Conservation (phyloP, 495 filamentous ascomycete species). For the Trypethelium eluteriae region DNA sequence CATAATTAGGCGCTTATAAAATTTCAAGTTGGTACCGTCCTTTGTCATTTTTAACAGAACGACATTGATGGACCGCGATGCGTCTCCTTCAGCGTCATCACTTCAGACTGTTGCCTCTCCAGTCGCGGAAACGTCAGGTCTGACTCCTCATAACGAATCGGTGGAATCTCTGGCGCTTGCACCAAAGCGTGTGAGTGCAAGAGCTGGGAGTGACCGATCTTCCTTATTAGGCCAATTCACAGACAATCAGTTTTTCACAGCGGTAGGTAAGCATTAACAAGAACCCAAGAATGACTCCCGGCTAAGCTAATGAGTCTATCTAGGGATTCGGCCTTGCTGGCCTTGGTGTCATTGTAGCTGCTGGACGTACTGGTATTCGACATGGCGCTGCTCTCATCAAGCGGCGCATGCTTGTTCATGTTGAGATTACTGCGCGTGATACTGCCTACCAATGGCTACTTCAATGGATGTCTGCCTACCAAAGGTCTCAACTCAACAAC, state of each 20-base stretch:
- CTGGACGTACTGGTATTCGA: constrained; percentile 65
- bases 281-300: neutral
- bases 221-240: constrained; percentile 1
- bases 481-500: constrained; percentile 45
- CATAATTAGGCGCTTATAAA: neutral
- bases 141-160: neutral
- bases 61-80: constrained; percentile 8
- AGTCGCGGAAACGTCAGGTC: too few species aligned
- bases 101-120: neutral
- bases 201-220: neutral
- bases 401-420: constrained; percentile 80
- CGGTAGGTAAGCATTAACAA: neutral
- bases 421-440: constrained; percentile 90
- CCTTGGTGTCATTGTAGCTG: constrained; percentile 66
- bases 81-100: neutral
- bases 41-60: neutral
- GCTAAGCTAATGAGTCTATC: neutral
- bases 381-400: constrained; percentile 63
- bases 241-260: constrained; percentile 4
- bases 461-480: constrained; percentile 83
- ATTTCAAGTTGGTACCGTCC: neutral
- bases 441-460: constrained; percentile 91
- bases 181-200: neutral
- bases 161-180: neutral
- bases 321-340: constrained; percentile 75